phyloP scores from a whole-genome alignment of 805 yeast species.

The Suhomyces canberraensis region DNA sequence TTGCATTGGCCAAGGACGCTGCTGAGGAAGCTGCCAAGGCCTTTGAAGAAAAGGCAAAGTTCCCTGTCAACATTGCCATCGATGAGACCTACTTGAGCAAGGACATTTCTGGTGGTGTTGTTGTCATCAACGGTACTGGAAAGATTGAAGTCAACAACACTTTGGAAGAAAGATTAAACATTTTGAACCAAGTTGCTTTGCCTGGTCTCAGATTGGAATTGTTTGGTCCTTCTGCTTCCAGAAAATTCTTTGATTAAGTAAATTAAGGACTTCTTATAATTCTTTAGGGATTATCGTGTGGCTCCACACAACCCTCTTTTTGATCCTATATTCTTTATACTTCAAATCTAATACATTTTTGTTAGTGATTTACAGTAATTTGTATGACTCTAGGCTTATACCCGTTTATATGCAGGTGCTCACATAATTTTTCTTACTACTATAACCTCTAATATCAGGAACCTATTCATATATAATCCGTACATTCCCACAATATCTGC shows the following conservation, averaged over 20 bases:
- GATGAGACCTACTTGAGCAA: slow-evolving; percentile 60
- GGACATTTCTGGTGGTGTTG: slow-evolving; percentile 80
- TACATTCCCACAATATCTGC: no score
- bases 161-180: slow-evolving; percentile 85
- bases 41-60: slow-evolving; percentile 61
- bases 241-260: slow-evolving; percentile 85
- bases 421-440: neutral
- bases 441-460: no score
- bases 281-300: neutral
- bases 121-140: slow-evolving; percentile 66
- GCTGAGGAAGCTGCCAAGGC: slow-evolving; percentile 56
- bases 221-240: slow-evolving; percentile 78
- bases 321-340: neutral
- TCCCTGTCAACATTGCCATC: slow-evolving; percentile 51
- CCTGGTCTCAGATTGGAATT: slow-evolving; percentile 91
- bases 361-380: neutral
- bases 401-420: neutral
- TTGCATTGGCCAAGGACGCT: slow-evolving; percentile 57
- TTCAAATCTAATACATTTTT: neutral
- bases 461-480: no score
- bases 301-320: neutral
- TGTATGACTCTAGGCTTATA: neutral
- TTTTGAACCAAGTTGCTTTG: slow-evolving; percentile 78
- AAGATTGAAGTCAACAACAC: slow-evolving; percentile 91
- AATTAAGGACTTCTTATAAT: neutral